Base-by-base conservation (phyloP, 805 yeast genomes). In the Candida ulmi region DNA sequence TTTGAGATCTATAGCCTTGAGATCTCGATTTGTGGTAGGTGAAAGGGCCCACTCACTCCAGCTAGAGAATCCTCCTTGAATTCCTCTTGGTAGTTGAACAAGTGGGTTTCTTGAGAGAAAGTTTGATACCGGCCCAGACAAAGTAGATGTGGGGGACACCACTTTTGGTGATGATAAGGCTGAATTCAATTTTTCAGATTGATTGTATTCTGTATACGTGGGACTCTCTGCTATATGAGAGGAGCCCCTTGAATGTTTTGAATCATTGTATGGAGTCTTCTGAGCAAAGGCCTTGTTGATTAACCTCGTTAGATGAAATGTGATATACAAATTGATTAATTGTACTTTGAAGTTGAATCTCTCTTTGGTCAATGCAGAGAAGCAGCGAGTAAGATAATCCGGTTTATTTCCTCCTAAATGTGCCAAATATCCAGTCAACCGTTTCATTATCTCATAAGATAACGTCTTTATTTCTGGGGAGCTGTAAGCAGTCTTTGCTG, bases 261-360 rank as follows among this genome's bases (percentile, higher is more conserved):
- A n/a, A n/a, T n/a, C n/a, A n/a, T n/a, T n/a, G n/a, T n/a, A n/a
- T n/a, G n/a, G n/a, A n/a, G n/a, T n/a, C n/a, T n/a, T 17, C 25
- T 35, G n/a, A 27, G 21, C 30, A 11, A 30, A 24, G 5, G 31
- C 37, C 13, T 17, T 35, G 52, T 57, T 71, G 46, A 71, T 65
- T 39, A 76, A 66, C 42, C 77, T 68, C 30, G 79, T 73, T 39
- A 90, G 64, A 33, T 86, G 87, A 53, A 84, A 87, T 0, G 95
- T 83, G 28, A 88, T 72, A 60, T 83, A 88, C 17, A 87, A 66
- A 52, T 88, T 90, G 36, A 86, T 51, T 25, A 83, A 63, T 30
- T 87, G 87, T 0, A 88, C 72, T 48, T 80, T 79, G 2, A 58
- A 52, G 9, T 58, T 56, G 46, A 83, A 82, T 8, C 64, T 68